Evolutionary conservation across 2,329 filamentous ascomycete genomes (phyloP), one percentile per base, ranked within the genome.

Genomic region (Chalara sp.): DNA sequence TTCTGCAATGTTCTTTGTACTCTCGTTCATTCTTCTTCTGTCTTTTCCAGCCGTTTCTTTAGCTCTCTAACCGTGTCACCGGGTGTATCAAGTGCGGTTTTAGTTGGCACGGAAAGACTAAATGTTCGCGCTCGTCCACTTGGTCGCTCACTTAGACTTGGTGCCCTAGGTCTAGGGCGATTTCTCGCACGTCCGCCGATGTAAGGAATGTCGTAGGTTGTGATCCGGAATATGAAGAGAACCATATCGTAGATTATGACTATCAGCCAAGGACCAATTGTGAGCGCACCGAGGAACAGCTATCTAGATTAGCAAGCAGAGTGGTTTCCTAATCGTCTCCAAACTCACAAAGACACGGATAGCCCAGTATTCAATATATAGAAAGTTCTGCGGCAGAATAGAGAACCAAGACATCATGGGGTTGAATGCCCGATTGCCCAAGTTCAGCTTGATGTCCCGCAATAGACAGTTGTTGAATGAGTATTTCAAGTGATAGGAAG

Each of bases 191-290:
- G 70, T 5, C 83, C 82, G 4, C 82, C 83, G 44, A 83, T 59
- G 32, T 77, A 63, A 1, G 82, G 82, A 2, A 84, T 66, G 53
- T 84, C 76, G 64, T 83, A 79, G 41, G 74, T 73, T 10, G 75
- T 61, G 11, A 76, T 71, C 53, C 83, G 80, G 64, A 76, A 78
- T 52, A 80, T 56, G 66, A 84, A 87, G 41, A 86, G 72, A 29
- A 78, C 56, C 49, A 83, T 65, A 63, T 87, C 83, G 69, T 86
- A 86, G 55, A 81, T 50, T 55, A 87, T 70, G 35, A 86, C 66
- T 29, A 77, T 68, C 5, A 76, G 66, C 80, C 83, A 87, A 8
- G 83, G 83, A 2, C 76, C 76, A 56, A 86, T 79, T 44, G 76
- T 78, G 42, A 85, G 58, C 42, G 79, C 58, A 29, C 78, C 81